These are phyloP conservation scores for Trametes sanguinea DNA, from an alignment of 768 basidiomycete genomes.

Conservation along the genomic window DNA sequence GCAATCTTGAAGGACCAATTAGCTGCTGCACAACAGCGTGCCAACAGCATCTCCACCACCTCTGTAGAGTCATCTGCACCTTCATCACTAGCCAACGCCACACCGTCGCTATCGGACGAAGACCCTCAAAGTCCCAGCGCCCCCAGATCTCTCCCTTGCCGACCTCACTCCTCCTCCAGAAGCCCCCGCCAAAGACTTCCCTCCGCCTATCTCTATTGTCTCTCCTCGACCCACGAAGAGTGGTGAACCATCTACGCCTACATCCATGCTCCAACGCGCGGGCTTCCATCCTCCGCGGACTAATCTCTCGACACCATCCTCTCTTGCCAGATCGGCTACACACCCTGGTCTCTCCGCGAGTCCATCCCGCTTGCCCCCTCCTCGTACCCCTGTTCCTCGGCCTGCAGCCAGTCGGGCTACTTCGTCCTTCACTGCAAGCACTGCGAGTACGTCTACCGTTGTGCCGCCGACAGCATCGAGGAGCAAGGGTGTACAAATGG, in stretches of 20 bases:
- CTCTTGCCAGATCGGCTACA: constrained; percentile 57
- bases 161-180: constrained; percentile 54
- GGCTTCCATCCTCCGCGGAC: constrained; percentile 46
- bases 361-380: constrained; percentile 43
- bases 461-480: constrained; percentile 52
- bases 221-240: constrained; percentile 15
- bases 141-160: constrained; percentile 59
- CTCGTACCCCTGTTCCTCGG: constrained; percentile 34
- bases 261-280: constrained; percentile 46
- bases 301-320: constrained; percentile 44
- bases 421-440: constrained; percentile 36
- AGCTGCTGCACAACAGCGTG: constrained; percentile 38
- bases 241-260: constrained; percentile 6
- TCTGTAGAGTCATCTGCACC: constrained; percentile 32
- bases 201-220: constrained; percentile 7
- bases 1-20: constrained; percentile 81
- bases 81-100: constrained; percentile 31
- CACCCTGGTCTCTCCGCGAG: constrained; percentile 53
- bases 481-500: constrained; percentile 89
- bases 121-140: constrained; percentile 58
- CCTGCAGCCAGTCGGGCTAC: constrained; percentile 41
- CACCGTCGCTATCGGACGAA: constrained; percentile 49
- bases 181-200: constrained; percentile 33
- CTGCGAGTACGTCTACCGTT: constrained; percentile 30
- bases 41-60: constrained; percentile 16